phyloP scores from a whole-genome alignment of 2,329 filamentous ascomycete species.

The Proliferodiscus dingleyae region DNA sequence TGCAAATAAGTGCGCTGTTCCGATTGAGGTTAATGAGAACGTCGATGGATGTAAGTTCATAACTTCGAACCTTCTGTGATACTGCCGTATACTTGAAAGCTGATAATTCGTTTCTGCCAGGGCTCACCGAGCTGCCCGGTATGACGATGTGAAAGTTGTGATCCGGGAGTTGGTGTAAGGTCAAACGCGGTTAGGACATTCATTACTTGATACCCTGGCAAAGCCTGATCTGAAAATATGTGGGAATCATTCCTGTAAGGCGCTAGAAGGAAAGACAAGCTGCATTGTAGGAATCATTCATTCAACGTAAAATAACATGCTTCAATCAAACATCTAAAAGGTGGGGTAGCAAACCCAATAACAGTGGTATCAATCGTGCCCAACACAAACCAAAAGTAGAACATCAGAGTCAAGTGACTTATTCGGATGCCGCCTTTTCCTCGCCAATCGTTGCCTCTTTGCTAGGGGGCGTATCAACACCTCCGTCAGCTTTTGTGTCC shows the following conservation, averaged over 20 bases:
- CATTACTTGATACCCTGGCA: not conserved
- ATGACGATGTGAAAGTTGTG: not conserved
- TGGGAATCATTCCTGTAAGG: too few species aligned
- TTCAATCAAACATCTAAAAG: not conserved
- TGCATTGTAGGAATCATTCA: too few species aligned
- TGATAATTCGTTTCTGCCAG: not conserved
- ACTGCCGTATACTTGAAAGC: not conserved
- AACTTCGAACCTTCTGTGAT: not conserved
- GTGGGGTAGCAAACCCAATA: not conserved
- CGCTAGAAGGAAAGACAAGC: too few species aligned
- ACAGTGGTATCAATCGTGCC: slow-evolving; percentile 6
- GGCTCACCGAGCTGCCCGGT: not conserved
- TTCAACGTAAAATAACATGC: too few species aligned
- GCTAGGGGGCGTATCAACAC: slow-evolving; percentile 18
- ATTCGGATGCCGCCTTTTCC: slow-evolving; percentile 11
- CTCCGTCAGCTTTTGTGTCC: slow-evolving; percentile 11
- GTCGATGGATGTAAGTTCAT: slow-evolving; percentile 43
- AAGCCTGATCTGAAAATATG: too few species aligned
- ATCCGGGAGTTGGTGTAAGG: not conserved
- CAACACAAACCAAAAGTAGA: not conserved
- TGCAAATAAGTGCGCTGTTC: slow-evolving; percentile 43
- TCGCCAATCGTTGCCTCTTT: not conserved
- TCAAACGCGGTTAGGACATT: not conserved
- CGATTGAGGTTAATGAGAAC: slow-evolving; percentile 43
- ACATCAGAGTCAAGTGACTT: too few species aligned